Evolutionary conservation across 208 protist genomes (phyloP), one percentile per base, ranked within the genome.

Genomic region (Leishmania major): DNA sequence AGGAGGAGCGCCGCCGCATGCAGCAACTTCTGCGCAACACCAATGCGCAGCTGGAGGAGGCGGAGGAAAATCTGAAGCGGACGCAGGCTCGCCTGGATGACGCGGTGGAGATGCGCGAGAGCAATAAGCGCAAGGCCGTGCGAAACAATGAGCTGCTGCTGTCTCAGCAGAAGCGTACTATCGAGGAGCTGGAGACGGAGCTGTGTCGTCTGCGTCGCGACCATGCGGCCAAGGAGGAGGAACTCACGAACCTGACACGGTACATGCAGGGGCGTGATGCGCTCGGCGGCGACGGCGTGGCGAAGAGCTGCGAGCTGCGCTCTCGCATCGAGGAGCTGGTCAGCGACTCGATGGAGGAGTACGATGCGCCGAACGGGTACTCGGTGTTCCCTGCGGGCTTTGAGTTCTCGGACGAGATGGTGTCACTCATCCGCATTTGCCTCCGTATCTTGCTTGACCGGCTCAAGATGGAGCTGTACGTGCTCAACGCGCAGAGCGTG

Each of bases 401-500:
- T 83, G 70, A 89, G 77, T 95, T 95, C 79, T 84, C 84, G 13
- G 87, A 92, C 31, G 90, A 94, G 80, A 82, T 93, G 75, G 70
- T 90, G 77, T 84, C 92, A 19, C 88, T 95, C 71, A 94, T 95
- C 75, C 87, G 89, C 64, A 77, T 93, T 13, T 89, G 88, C 67
- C 84, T 95, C 60, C 92, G 90, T 72, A 92, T 93, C 31, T 80
- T 95, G 76, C 80, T 95, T 55, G 90, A 94, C 79, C 87, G 89
- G 19, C 86, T 95, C 45, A 95, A 95, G 89, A 85, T 93, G 60
- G 92, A 94, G 80, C 86, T 95, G 49, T 94, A 93, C 83, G 92
- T 94, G 51, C 77, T 95, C 47, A 95, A 95, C 78, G 84, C 88
- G 40, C 90, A 93, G 75, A 93, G 84, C 82, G 72, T 95, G 83